A percentile compares a stretch with the other conserved stretches of the same genome.
Evolutionary conservation across 2,329 filamentous ascomycete species (phyloP).

Genomic region (Cryphonectria carpinicola): DNA sequence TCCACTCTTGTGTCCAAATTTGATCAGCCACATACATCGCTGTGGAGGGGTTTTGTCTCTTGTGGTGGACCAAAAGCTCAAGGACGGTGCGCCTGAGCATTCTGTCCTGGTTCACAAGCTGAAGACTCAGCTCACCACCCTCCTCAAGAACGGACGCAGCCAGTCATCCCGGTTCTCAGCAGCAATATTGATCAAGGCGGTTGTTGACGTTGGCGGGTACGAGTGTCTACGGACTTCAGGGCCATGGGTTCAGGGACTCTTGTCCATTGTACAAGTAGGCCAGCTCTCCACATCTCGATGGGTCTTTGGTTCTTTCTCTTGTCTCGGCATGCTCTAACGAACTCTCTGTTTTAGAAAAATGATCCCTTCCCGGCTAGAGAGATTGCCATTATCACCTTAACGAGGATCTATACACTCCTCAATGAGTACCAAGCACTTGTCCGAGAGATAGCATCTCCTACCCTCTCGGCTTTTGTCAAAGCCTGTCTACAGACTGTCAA

Average conservation of each 20-base stretch:
- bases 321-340: not conserved
- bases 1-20: slow-evolving; percentile 70
- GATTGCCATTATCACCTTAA: slow-evolving; percentile 75
- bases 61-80: slow-evolving; percentile 61
- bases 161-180: slow-evolving; percentile 77
- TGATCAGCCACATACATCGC: slow-evolving; percentile 63
- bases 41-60: slow-evolving; percentile 66
- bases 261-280: slow-evolving; percentile 71
- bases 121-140: slow-evolving; percentile 74
- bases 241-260: slow-evolving; percentile 76
- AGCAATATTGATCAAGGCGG: slow-evolving; percentile 77
- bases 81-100: slow-evolving; percentile 65
- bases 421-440: slow-evolving; percentile 82
- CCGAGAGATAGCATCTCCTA: slow-evolving; percentile 86
- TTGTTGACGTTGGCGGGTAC: slow-evolving; percentile 82
- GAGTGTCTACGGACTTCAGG: slow-evolving; percentile 75
- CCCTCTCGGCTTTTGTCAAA: slow-evolving; percentile 73
- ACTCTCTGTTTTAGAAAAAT: slow-evolving; percentile 62
- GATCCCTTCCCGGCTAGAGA: slow-evolving; percentile 77
- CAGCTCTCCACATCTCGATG: slow-evolving; percentile 23
- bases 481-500: slow-evolving; percentile 71
- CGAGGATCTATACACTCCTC: slow-evolving; percentile 81
- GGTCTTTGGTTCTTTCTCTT: no score
- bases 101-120: slow-evolving; percentile 78
- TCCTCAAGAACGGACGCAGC: slow-evolving; percentile 75